Base-by-base conservation (phyloP, 1,139 yeast genomes). In the Kodamaea plutei region DNA sequence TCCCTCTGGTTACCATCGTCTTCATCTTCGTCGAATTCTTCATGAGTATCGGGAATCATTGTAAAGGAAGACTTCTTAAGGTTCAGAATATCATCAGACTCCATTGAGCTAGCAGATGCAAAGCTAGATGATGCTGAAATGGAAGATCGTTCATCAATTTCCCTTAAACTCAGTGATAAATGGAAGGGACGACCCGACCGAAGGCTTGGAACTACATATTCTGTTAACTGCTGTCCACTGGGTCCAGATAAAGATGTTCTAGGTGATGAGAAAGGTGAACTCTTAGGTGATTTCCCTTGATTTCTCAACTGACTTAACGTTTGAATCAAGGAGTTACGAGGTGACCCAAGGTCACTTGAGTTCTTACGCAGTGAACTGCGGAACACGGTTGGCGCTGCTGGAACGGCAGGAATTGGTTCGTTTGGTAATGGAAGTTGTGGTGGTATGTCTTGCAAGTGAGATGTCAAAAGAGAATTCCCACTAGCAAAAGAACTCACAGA, bases 361-460 rank as follows among this genome's bases (percentile, higher is more conserved):
- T 56, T 58, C 36, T 51, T 62, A 16, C 73, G 42, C 7, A 72
- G 64, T 11, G 43, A 32, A 14, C 59, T 45, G 28, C 59, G 53
- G 37, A 57, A 64, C 3, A 67, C 58, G 1, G 49, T 34, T 2
- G 65, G 64, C 1, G 64, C 52, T 0, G 62, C 50, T 9, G 70
- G 74, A 25, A 58, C 64, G 5, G 64, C 50, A 13, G 81, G 80
- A 14, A 73, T 48, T 9, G 72, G 72, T 26, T 72, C 78, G 12
- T 48, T 53, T 2, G 84, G 84, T 36, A 73, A 54, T 2, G 80
- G 76, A 15, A 64, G 52, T 39, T 64, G 75, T 0, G 79, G 73
- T 2, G 84, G 84, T 4, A 78, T 54, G 20, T 64, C 69, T 34
- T 57, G 64, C 11, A 64, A 48, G 33, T 61, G 64, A 2, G 65